phyloP scores from a whole-genome alignment of 768 basidiomycete genomes.

The Tricholoma matsutake region DNA sequence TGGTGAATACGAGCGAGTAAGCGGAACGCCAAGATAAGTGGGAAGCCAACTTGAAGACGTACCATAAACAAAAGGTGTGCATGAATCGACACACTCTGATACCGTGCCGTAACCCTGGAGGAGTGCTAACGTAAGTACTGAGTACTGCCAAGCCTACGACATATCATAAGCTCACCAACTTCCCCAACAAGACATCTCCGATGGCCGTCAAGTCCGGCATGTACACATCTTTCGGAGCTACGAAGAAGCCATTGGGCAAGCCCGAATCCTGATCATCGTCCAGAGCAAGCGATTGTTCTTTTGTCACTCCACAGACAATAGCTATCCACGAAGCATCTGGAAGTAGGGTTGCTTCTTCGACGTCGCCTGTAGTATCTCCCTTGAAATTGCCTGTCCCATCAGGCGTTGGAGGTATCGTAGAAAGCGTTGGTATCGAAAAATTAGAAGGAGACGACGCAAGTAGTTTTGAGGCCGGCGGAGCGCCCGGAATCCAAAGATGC shows the following conservation, averaged over 20 bases:
- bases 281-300: slow-evolving; percentile 45
- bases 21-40: slow-evolving; percentile 1
- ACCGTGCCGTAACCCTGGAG: slow-evolving; percentile 77
- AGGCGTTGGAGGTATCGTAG: slow-evolving; percentile 37
- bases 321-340: slow-evolving; percentile 76
- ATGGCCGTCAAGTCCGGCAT: slow-evolving; percentile 80
- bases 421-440: slow-evolving; percentile 17
- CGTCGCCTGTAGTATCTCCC: neutral
- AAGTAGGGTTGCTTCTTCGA: slow-evolving; percentile 38
- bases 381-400: slow-evolving; percentile 9
- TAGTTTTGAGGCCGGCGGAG: slow-evolving; percentile 47
- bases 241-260: slow-evolving; percentile 68
- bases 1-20: neutral
- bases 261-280: slow-evolving; percentile 30
- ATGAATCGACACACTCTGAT: slow-evolving; percentile 72
- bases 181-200: slow-evolving; percentile 74
- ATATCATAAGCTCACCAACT: slow-evolving; percentile 49
- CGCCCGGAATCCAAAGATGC: slow-evolving; percentile 57
- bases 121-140: slow-evolving; percentile 1
- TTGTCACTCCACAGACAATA: slow-evolving; percentile 71
- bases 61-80: slow-evolving; percentile 80
- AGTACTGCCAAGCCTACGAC: neutral
- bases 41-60: slow-evolving; percentile 14
- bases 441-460: neutral
- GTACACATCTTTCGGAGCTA: slow-evolving; percentile 74